Evolutionary conservation across 2,329 filamentous ascomycete genomes (phyloP).

Genomic region (Orbilia oligospora): DNA sequence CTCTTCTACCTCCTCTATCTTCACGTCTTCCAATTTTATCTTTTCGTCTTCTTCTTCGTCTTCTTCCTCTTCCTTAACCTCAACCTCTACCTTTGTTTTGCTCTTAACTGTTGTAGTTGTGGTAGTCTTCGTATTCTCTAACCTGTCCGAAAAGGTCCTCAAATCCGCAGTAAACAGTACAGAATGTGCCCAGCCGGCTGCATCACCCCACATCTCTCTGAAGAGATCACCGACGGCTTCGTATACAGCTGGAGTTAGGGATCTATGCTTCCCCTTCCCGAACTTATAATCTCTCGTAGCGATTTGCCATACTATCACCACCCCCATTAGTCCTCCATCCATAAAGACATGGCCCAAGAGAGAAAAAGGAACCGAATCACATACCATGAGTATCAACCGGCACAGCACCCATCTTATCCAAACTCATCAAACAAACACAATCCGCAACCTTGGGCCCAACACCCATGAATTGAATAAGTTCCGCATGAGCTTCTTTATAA

Average conservation of each 20-base stretch:
- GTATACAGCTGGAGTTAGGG: slow-evolving; percentile 89
- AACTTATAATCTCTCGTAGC: slow-evolving; percentile 96
- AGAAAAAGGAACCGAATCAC: slow-evolving; percentile 52
- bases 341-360: neutral
- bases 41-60: slow-evolving; percentile 64
- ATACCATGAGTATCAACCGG: slow-evolving; percentile 91
- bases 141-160: slow-evolving; percentile 81
- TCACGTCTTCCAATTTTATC: slow-evolving; percentile 64
- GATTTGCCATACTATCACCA: slow-evolving; percentile 87
- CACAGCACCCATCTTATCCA: slow-evolving; percentile 95
- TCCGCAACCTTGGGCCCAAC: slow-evolving; percentile 98
- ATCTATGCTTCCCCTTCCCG: slow-evolving; percentile 84
- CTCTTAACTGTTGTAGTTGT: slow-evolving; percentile 63
- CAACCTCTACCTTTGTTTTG: slow-evolving; percentile 66
- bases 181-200: slow-evolving; percentile 97
- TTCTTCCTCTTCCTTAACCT: slow-evolving; percentile 64
- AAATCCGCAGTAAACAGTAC: slow-evolving; percentile 93
- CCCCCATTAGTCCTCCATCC: slow-evolving; percentile 31
- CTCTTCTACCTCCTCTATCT: slow-evolving; percentile 60
- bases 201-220: slow-evolving; percentile 86
- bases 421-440: slow-evolving; percentile 94
- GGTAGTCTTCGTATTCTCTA: slow-evolving; percentile 63
- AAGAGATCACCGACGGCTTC: slow-evolving; percentile 93
- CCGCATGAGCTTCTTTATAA: slow-evolving; percentile 84
- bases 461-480: slow-evolving; percentile 83